Conservation (phyloP, 345 rosid species). For the Fremontodendron californicum region DNA sequence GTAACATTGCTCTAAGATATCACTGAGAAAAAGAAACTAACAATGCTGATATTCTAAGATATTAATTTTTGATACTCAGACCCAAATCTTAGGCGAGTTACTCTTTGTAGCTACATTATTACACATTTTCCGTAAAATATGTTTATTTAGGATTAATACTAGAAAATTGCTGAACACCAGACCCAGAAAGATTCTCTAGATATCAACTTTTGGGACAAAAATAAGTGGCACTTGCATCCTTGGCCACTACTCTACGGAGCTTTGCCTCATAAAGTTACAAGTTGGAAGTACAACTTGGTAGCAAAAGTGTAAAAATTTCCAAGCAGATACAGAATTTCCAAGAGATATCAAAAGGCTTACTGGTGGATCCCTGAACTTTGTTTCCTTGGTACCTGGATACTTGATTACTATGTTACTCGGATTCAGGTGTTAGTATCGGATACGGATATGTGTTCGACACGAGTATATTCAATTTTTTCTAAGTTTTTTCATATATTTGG, state of each 20-base stretch:
- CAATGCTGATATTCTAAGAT: background rate
- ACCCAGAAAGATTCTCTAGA: background rate
- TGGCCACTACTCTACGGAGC: background rate
- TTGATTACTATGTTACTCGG: background rate
- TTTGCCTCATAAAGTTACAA: background rate
- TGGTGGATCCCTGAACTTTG: constrained; percentile 1
- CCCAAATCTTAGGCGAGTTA: background rate
- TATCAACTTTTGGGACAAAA: background rate
- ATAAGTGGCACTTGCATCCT: background rate
- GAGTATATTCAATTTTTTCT: no score
- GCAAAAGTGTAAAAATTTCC: background rate
- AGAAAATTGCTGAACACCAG: background rate
- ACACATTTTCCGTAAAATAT: background rate
- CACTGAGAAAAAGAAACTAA: background rate
- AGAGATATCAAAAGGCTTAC: constrained; percentile 6
- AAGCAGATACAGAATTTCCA: background rate
- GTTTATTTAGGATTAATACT: background rate
- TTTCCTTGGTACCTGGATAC: background rate
- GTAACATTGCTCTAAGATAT: no score
- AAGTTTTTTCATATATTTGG: no score
- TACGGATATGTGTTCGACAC: no score
- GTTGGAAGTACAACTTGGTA: no score
- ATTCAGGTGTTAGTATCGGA: no score
- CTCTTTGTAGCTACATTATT: background rate
- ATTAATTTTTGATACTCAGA: background rate